Evolutionary conservation across 1,139 yeast genomes (phyloP).

Genomic region (Fermentozyma sake): DNA sequence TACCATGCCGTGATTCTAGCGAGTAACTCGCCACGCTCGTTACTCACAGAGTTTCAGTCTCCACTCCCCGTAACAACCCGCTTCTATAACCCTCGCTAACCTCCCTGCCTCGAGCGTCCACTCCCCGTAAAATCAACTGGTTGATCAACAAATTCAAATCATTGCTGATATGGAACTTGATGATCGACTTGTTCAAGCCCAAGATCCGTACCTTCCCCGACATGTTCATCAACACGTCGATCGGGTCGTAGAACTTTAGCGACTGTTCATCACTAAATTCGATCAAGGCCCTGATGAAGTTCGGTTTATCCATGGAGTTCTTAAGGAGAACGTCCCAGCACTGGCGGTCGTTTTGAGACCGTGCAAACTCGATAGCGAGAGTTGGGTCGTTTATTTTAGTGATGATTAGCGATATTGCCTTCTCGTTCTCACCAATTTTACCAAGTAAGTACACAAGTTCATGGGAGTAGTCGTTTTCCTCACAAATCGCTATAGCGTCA

Average conservation of each 20-base stretch:
- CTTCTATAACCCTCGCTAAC: slow-evolving; percentile 7
- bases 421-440: slow-evolving; percentile 72
- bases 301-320: slow-evolving; percentile 68
- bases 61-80: slow-evolving; percentile 5
- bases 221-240: slow-evolving; percentile 60
- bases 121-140: slow-evolving; percentile 56
- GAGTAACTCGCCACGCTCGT: too few relatives aligned
- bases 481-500: slow-evolving; percentile 62
- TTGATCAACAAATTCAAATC: slow-evolving; percentile 57
- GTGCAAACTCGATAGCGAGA: slow-evolving; percentile 79
- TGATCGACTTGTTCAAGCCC: slow-evolving; percentile 59
- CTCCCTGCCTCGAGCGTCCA: slow-evolving; percentile 7
- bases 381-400: slow-evolving; percentile 74
- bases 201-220: slow-evolving; percentile 59
- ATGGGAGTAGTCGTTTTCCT: slow-evolving; percentile 44
- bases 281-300: slow-evolving; percentile 68
- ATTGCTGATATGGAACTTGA: slow-evolving; percentile 61
- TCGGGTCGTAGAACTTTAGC: slow-evolving; percentile 55
- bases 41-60: too few relatives aligned
- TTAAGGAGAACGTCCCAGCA: slow-evolving; percentile 75
- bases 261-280: slow-evolving; percentile 60
- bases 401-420: slow-evolving; percentile 73
- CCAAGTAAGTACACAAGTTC: slow-evolving; percentile 83
- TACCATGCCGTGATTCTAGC: too few relatives aligned
- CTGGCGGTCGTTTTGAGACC: slow-evolving; percentile 64